These are phyloP conservation scores for Backusella sp. DNA, from an alignment of 192 early-diverging fungal species.

Conservation along the genomic window DNA sequence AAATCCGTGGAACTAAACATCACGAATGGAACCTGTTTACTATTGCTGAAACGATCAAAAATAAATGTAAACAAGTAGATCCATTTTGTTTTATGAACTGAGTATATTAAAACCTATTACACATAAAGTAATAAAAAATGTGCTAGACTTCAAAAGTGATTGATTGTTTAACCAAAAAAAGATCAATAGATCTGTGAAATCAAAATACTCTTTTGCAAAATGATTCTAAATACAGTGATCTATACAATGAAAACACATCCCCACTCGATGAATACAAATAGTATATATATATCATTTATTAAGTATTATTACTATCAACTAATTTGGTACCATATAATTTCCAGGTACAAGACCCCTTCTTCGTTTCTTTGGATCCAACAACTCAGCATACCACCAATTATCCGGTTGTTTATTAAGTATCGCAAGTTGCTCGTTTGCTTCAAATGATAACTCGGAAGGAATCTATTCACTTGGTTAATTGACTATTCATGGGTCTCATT, in stretches of 20 bases:
- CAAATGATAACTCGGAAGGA: slow-evolving; percentile 9
- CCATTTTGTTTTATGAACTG: neutral
- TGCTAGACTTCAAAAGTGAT: neutral
- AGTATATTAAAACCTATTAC: neutral
- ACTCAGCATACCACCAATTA: slow-evolving; percentile 22
- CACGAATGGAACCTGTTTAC: no score
- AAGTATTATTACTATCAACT: neutral
- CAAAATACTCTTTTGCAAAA: neutral
- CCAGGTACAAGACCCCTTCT: slow-evolving; percentile 20
- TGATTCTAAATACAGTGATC: no score
- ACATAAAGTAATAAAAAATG: neutral
- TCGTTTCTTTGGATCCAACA: neutral
- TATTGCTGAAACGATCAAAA: no score
- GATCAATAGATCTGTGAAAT: neutral
- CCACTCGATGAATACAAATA: no score
- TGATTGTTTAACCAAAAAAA: neutral
- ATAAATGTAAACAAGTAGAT: no score
- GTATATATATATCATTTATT: no score
- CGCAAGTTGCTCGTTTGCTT: slow-evolving; percentile 14
- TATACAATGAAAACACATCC: no score
- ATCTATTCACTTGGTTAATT: slow-evolving; percentile 1
- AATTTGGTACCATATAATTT: slow-evolving; percentile 19
- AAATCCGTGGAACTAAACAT: no score
- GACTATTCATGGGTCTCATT: neutral
- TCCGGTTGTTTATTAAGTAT: slow-evolving; percentile 22